phyloP scores from a whole-genome alignment of 768 basidiomycete genomes.

The Russula lepida region DNA sequence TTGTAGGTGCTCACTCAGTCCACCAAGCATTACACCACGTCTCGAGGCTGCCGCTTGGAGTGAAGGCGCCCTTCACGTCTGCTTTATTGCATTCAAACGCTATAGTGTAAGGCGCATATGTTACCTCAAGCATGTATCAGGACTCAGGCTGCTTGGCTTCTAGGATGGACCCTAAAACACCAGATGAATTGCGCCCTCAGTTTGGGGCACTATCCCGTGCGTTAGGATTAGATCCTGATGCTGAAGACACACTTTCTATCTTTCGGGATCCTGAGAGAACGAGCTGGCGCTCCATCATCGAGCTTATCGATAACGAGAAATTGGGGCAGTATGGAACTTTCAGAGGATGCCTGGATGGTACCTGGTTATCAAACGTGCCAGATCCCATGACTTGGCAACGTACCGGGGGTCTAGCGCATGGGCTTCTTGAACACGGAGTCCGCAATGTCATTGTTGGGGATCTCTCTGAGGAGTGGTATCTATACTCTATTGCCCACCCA shows the following conservation, averaged over 20 bases:
- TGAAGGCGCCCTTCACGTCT: conserved; percentile 54
- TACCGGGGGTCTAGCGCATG: conserved; percentile 47
- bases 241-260: conserved; percentile 39
- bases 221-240: conserved; percentile 46
- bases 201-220: conserved; percentile 54
- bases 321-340: conserved; percentile 56
- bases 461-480: conserved; percentile 67
- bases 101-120: conserved; percentile 41
- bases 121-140: background rate
- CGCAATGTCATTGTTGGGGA: conserved; percentile 59
- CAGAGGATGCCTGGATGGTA: conserved; percentile 52
- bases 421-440: conserved; percentile 49
- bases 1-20: conserved; percentile 59
- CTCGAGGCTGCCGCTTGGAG: conserved; percentile 49
- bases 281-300: conserved; percentile 43
- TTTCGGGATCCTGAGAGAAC: conserved; percentile 43
- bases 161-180: conserved; percentile 46
- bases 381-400: conserved; percentile 65
- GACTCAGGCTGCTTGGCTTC: conserved; percentile 26
- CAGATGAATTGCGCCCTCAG: conserved; percentile 48
- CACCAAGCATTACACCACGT: conserved; percentile 68
- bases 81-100: conserved; percentile 69
- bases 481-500: conserved; percentile 64
- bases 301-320: conserved; percentile 49
- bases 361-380: conserved; percentile 46